Base-by-base conservation (phyloP, 768 basidiomycete genomes). In the Leccinum ochraceum region DNA sequence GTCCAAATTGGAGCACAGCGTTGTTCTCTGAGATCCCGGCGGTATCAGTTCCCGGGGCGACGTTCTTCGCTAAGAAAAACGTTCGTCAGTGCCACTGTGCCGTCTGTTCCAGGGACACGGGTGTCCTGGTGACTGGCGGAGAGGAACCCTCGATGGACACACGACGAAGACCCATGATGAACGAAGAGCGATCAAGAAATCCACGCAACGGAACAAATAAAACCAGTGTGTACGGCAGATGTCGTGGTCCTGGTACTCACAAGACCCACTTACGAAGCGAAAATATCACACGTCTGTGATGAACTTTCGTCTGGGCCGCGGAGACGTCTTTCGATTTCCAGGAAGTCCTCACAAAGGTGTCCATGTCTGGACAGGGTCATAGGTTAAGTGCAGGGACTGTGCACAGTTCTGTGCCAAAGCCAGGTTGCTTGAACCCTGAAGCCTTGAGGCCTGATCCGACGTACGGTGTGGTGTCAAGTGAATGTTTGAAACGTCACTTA, bases 261-360 rank as follows among this genome's bases (percentile, higher is more conserved):
- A n/a, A 16, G 32, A 26, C 30, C 34, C 48, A 26, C 30, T 49
- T 36, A 20, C 22, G 24, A 20, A 46, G 34, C 48, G 59, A 24
- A 42, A 53, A 58, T 24, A 34, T 50, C 30, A 39, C 53, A 57
- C 49, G 53, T 50, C 39, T 22, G 30, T 39, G 22, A 9, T 13
- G 0, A 37, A 24, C 49, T 22, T 6, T 39, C 37, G 24, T 50
- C 44, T 55, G 37, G 13, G 24, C 64, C 57, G 57, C 57, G 58
- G 61, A 46, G 61, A 53, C 26, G 22, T 61, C 44, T 46, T 42
- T 64, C 57, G 32, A 30, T 36, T 57, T 24, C 54, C 37, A 5
- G 24, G 20, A 24, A 50, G 57, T 32, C 42, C 30, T 52, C 39
- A 65, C 63, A 48, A 61, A 32, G 59, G 20, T 39, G n/a, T 59